Percentiles rank a stretch among this genome's conserved stretches.
Conservation (phyloP, 163 green algal genomes). For the Prototheca stagnorum region DNA sequence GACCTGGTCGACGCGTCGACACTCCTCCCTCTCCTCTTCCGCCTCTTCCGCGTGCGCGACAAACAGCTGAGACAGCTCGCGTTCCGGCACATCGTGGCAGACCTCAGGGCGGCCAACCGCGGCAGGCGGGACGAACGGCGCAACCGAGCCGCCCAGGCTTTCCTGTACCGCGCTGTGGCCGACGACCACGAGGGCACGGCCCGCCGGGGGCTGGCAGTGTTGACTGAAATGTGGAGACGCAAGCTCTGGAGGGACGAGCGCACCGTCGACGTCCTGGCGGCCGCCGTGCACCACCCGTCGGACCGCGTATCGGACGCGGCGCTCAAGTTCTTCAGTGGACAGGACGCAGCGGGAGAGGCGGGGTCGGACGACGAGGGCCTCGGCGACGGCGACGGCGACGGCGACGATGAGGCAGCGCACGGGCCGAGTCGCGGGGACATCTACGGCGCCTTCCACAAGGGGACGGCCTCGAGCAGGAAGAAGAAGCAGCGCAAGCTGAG, state of each 20-base stretch:
- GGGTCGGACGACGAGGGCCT: slow-evolving; percentile 23
- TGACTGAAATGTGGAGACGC: slow-evolving; percentile 81
- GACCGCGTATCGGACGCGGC: slow-evolving; percentile 58
- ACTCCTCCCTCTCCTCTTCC: slow-evolving; percentile 86
- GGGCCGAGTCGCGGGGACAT: slow-evolving; percentile 64
- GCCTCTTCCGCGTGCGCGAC: slow-evolving; percentile 75
- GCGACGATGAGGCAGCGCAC: slow-evolving; percentile 32
- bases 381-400: slow-evolving; percentile 35
- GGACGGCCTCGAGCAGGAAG: slow-evolving; percentile 63
- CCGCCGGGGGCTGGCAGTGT: slow-evolving; percentile 75
- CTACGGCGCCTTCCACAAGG: slow-evolving; percentile 78
- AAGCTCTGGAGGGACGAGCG: slow-evolving; percentile 82
- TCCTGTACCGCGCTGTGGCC: slow-evolving; percentile 53
- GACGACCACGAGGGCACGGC: slow-evolving; percentile 67
- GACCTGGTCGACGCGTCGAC: slow-evolving; percentile 35
- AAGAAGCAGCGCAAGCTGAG: slow-evolving; percentile 90
- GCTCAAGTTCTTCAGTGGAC: slow-evolving; percentile 89
- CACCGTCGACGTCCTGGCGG: slow-evolving; percentile 88
- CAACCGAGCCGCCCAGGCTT: slow-evolving; percentile 74
- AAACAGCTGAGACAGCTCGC: slow-evolving; percentile 75
- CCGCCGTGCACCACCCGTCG: slow-evolving; percentile 52
- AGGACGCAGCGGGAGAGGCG: slow-evolving; percentile 35
- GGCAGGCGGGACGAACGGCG: slow-evolving; percentile 66
- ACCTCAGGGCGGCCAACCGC: slow-evolving; percentile 73
- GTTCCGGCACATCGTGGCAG: slow-evolving; percentile 77